These are phyloP conservation scores for Rhizopogon vesiculosus DNA, from an alignment of 768 basidiomycete species.

Conservation along the genomic window DNA sequence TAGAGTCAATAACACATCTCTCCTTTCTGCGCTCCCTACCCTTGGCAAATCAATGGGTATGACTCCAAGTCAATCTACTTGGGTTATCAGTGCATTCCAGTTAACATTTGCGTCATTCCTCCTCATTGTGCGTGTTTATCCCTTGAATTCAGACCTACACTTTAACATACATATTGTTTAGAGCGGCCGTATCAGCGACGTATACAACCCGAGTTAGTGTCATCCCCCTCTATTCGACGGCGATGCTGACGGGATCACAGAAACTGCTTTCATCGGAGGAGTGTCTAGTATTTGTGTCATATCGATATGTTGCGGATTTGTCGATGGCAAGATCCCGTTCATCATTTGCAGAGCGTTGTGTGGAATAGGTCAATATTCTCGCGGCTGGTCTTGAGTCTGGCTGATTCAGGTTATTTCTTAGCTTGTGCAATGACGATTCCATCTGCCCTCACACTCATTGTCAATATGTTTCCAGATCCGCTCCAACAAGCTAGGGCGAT, in stretches of 20 bases:
- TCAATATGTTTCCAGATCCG: constrained; percentile 45
- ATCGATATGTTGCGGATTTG: constrained; percentile 43
- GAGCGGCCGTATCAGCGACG: constrained; percentile 35
- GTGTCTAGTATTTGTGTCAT: constrained; percentile 35
- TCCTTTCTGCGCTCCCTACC: constrained; percentile 34
- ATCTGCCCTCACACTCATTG: constrained; percentile 45
- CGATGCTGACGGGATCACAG: constrained; percentile 14
- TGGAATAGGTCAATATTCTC: constrained; percentile 34
- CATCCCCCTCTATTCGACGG: neutral
- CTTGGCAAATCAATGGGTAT: constrained; percentile 19
- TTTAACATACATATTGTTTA: constrained; percentile 7
- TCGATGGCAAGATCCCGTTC: constrained; percentile 38
- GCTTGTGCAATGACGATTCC: constrained; percentile 50
- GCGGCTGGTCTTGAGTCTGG: neutral
- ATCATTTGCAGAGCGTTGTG: constrained; percentile 48
- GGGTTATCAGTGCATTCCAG: constrained; percentile 40
- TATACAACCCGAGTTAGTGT: constrained; percentile 35
- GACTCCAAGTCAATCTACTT: constrained; percentile 23
- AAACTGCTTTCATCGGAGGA: constrained; percentile 39
- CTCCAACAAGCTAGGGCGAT: constrained; percentile 43
- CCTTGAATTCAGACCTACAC: neutral
- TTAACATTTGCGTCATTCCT: constrained; percentile 38
- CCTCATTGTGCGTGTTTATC: constrained; percentile 8
- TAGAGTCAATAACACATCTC: constrained; percentile 34
- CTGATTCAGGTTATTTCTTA: constrained; percentile 8